Conservation (phyloP, 805 yeast species). For the Candida verbasci region DNA sequence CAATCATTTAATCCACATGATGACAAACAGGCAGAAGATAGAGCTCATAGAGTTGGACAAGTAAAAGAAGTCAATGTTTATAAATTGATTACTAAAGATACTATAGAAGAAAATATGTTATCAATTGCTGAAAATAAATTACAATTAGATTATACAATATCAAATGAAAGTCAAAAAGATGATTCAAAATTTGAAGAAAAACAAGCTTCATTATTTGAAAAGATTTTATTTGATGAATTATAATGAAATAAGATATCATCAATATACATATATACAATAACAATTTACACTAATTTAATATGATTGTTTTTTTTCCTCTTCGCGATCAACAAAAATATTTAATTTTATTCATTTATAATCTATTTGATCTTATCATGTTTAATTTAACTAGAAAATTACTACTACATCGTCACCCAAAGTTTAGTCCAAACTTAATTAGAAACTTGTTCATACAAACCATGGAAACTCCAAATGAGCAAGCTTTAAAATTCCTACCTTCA, state of each 20-base stretch:
- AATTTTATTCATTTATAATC: too few species aligned
- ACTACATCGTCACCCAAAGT: not conserved
- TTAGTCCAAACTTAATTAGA: constrained; percentile 9
- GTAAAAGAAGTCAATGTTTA: constrained; percentile 75
- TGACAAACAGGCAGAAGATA: constrained; percentile 97
- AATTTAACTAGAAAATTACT: constrained; percentile 2
- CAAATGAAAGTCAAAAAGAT: constrained; percentile 21
- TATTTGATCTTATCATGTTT: too few species aligned
- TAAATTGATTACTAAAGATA: constrained; percentile 64
- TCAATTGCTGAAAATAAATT: constrained; percentile 85
- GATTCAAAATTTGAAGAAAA: constrained; percentile 47
- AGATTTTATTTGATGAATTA: constrained; percentile 30
- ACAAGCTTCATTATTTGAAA: constrained; percentile 49
- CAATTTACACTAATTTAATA: too few species aligned
- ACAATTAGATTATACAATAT: constrained; percentile 70
- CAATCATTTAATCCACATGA: constrained; percentile 97
- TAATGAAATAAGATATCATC: not conserved
- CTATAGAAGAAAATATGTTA: constrained; percentile 87
- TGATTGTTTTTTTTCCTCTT: not conserved
- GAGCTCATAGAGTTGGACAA: constrained; percentile 98
- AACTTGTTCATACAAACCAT: constrained; percentile 72
- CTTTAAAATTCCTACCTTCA: constrained; percentile 79
- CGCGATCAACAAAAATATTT: too few species aligned
- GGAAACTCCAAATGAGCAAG: constrained; percentile 82
- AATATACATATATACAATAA: too few species aligned